phyloP scores from a whole-genome alignment of 306 rosid species.

The Alnus glutinosa region DNA sequence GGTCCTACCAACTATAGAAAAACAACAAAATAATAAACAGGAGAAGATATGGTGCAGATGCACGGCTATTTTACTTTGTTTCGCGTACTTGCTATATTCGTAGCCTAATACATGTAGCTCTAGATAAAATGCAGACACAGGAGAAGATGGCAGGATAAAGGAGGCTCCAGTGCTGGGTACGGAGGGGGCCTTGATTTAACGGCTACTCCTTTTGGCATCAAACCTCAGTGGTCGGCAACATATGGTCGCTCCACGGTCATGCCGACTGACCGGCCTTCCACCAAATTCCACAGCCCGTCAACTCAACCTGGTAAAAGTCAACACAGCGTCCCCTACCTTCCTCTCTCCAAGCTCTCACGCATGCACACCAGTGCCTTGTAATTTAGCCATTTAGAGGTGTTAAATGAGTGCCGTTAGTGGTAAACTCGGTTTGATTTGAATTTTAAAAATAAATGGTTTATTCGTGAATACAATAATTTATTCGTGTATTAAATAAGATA shows the following conservation, averaged over 20 bases:
- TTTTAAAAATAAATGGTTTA: no score
- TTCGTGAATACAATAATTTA: no score
- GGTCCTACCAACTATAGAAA: slow-evolving; percentile 31
- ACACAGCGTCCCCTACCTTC: slow-evolving; percentile 15
- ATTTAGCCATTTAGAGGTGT: no score
- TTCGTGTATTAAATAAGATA: no score
- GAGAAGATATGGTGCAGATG: neutral
- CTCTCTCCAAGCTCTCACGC: no score
- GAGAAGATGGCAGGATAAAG: slow-evolving; percentile 1
- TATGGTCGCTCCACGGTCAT: slow-evolving; percentile 2
- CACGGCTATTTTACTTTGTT: no score
- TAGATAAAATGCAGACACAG: slow-evolving; percentile 9
- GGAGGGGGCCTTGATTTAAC: slow-evolving; percentile 69
- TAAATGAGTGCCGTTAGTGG: no score
- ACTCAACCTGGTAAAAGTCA: slow-evolving; percentile 31
- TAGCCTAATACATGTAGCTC: neutral
- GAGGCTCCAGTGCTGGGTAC: slow-evolving; percentile 36
- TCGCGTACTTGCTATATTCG: neutral
- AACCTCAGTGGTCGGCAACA: slow-evolving; percentile 10
- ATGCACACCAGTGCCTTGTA: no score
- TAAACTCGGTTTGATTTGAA: no score
- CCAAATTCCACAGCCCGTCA: slow-evolving; percentile 41
- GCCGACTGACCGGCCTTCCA: slow-evolving; percentile 31
- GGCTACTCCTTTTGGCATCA: slow-evolving; percentile 30
- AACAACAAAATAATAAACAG: slow-evolving; percentile 23